Conservation (phyloP, 768 basidiomycete species). For the Amanita rubescens region DNA sequence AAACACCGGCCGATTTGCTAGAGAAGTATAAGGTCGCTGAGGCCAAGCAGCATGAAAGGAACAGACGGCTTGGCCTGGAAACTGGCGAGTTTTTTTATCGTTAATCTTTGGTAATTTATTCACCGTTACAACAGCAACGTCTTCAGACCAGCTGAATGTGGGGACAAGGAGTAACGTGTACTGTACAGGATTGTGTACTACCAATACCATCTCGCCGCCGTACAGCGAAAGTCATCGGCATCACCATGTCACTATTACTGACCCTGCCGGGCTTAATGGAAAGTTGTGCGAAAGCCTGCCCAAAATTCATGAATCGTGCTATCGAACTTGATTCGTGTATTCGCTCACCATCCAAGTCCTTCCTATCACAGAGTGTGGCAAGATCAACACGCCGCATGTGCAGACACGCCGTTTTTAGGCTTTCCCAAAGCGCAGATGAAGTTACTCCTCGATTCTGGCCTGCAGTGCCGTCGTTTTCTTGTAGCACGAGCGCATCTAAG, state of each 20-base stretch:
- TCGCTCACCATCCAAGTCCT: constrained; percentile 56
- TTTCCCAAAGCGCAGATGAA: constrained; percentile 80
- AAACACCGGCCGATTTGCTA: constrained; percentile 24
- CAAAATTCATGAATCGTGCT: neutral
- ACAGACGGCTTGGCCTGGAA: constrained; percentile 19
- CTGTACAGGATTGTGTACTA: constrained; percentile 5
- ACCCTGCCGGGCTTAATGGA: constrained; percentile 9
- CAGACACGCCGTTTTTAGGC: constrained; percentile 73
- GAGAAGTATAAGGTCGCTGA: constrained; percentile 23
- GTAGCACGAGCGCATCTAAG: constrained; percentile 81
- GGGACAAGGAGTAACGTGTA: neutral
- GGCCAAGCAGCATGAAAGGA: constrained; percentile 19
- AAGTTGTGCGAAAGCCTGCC: constrained; percentile 25
- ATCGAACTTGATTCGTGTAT: neutral
- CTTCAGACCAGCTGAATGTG: constrained; percentile 1
- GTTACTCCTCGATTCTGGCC: constrained; percentile 65
- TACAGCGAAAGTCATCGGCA: constrained; percentile 6
- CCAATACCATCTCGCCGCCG: constrained; percentile 14
- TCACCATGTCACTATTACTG: no score
- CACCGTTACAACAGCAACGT: neutral
- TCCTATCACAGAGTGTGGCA: constrained; percentile 61
- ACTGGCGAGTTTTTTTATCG: constrained; percentile 10
- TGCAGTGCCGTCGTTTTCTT: constrained; percentile 76
- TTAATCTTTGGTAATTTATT: neutral
- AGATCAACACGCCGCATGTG: constrained; percentile 77